phyloP scores from a whole-genome alignment of 2,329 filamentous ascomycete species.

The Colletotrichum gloeosporioides region DNA sequence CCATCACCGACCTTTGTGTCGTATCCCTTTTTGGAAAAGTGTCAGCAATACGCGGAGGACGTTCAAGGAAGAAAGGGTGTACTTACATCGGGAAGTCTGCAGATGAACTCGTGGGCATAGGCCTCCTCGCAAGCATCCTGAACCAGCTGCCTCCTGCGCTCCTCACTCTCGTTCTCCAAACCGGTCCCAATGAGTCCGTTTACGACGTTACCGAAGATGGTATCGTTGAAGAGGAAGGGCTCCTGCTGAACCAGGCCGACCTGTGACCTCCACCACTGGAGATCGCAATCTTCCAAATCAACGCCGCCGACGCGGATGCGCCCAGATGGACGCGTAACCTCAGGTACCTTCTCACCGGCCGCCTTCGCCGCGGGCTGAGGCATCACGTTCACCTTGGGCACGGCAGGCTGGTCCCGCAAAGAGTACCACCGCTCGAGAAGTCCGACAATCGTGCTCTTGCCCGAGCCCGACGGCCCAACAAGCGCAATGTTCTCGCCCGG shows the following conservation, averaged over 20 bases:
- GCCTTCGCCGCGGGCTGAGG: background rate
- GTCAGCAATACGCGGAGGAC: background rate
- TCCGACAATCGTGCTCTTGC: conserved; percentile 49
- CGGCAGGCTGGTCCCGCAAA: conserved; percentile 20
- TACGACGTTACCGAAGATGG: conserved; percentile 54
- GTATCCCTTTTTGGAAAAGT: conserved; percentile 42
- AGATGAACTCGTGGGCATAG: conserved; percentile 59
- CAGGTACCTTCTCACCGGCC: background rate
- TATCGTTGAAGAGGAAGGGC: conserved; percentile 59
- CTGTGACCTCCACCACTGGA: conserved; percentile 49
- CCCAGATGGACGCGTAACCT: background rate
- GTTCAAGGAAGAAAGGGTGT: accelerated
- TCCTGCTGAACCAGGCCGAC: conserved; percentile 61
- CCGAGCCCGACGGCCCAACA: conserved; percentile 49
- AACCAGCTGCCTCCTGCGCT: conserved; percentile 45
- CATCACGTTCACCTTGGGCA: background rate
- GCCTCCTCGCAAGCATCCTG: conserved; percentile 55
- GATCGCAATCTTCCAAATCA: conserved; percentile 24
- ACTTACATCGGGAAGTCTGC: conserved; percentile 46
- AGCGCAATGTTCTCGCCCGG: conserved; percentile 36
- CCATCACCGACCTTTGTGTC: conserved; percentile 62
- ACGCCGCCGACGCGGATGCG: conserved; percentile 20
- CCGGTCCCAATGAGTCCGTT: conserved; percentile 45
- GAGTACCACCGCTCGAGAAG: conserved; percentile 47
- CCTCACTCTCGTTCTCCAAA: conserved; percentile 41